Percentiles rank a stretch among this genome's conserved stretches.
Conservation (phyloP, 2,329 filamentous ascomycete genomes). For the Colletotrichum liriopes region DNA sequence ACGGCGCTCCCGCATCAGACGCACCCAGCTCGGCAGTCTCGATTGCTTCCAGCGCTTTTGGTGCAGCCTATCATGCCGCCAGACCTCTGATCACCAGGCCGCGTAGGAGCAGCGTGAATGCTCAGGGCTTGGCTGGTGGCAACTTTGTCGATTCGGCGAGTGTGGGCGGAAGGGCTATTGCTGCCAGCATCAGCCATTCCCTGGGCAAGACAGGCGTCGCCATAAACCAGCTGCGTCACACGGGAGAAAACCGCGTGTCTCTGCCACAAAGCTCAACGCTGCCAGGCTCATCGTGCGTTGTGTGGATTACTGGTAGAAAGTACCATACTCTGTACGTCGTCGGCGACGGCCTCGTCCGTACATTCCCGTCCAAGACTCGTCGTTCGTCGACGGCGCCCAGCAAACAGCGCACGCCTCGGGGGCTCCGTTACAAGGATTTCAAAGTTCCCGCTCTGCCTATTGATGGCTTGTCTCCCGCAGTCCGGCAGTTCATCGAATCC, state of each 20-base stretch:
- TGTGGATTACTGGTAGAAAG: slow-evolving; percentile 76
- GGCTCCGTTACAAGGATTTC: slow-evolving; percentile 76
- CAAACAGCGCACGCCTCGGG: slow-evolving; percentile 67
- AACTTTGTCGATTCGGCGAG: slow-evolving; percentile 74
- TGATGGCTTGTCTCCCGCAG: slow-evolving; percentile 69
- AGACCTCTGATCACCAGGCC: slow-evolving; percentile 72
- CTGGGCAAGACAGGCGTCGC: slow-evolving; percentile 80
- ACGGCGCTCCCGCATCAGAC: slow-evolving; percentile 64
- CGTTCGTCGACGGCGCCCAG: slow-evolving; percentile 68
- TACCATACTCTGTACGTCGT: slow-evolving; percentile 76
- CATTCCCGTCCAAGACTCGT: slow-evolving; percentile 73
- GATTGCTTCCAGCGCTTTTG: slow-evolving; percentile 79
- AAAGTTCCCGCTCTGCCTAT: slow-evolving; percentile 76
- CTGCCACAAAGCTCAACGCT: slow-evolving; percentile 71
- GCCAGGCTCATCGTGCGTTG: slow-evolving; percentile 73
- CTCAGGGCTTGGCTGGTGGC: slow-evolving; percentile 55
- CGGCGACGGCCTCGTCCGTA: slow-evolving; percentile 76
- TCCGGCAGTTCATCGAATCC: slow-evolving; percentile 70
- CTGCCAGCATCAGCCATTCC: slow-evolving; percentile 81
- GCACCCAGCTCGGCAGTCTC: slow-evolving; percentile 72
- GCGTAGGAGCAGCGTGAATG: slow-evolving; percentile 65
- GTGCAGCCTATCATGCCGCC: slow-evolving; percentile 79
- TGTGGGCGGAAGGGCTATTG: slow-evolving; percentile 80
- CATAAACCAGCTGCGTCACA: slow-evolving; percentile 80
- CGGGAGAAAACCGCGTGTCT: slow-evolving; percentile 81